Evolutionary conservation across 148 eudicot genomes (phyloP), one percentile per base, ranked within the genome.

Genomic region (Vaccinium darrowii): DNA sequence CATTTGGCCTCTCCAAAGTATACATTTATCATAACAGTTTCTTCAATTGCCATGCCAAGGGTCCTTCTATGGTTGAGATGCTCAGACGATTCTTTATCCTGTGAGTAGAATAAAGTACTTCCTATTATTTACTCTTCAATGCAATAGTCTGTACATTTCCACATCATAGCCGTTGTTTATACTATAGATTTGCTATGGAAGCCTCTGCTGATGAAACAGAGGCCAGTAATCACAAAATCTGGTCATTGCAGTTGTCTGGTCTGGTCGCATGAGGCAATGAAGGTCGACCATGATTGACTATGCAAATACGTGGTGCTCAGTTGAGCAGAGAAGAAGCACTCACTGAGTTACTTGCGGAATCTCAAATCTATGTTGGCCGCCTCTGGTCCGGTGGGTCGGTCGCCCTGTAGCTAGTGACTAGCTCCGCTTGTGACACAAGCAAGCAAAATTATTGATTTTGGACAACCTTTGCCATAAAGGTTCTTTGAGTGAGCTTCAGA

Each of bases 1-100:
- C 94, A 47, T 88, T 93, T 85, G 95, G 98, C 53, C 86, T 88
- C 50, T 91, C 96, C 80, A 94, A 92, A 88, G 93, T 97, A 82
- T 93, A 94, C 88, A 92, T 97, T 79, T 82, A 92, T 86, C 88
- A 88, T 53, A 93, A 91, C 82, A 90, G 90, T 82, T 88, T 91
- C 82, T 93, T 95, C 75, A 91, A 94, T 81, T 97, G 99, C 91
- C 94, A 90, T 80, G 92, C 93, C 47, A 89, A 91, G 79, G 93
- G 92, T 80, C 98, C 96, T 72, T 94, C 98, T 84, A 83, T 87
- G 23, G 76, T 87, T 84, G 99, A 95, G 93, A 95, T 95, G 98
- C 88, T 94, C 83, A 90, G 87, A 82, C 94, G 98, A 87, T 97
- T 92, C 84, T 86, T 89, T 74, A 88, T 94, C 86, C 86, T 97